Conservation (phyloP, 83 land plant genomes). For the Diphasiastrum complanatum region DNA sequence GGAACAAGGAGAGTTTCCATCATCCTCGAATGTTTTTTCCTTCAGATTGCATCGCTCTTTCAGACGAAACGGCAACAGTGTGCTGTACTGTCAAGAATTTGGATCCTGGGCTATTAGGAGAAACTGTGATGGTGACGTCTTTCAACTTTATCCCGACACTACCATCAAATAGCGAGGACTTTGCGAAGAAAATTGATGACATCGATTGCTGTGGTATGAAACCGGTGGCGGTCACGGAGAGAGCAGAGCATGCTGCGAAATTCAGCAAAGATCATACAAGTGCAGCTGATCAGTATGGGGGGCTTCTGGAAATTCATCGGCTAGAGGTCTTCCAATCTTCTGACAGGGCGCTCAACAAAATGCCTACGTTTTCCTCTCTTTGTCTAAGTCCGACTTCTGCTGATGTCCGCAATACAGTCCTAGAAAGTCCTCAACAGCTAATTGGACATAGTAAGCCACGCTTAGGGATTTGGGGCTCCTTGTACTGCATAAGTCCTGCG, state of each 20-base stretch:
- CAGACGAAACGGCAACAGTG: slow-evolving; percentile 14
- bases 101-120: slow-evolving; percentile 20
- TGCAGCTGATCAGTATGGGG: slow-evolving; percentile 6
- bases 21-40: too few species aligned
- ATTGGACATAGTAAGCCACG: slow-evolving; percentile 10
- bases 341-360: too few species aligned
- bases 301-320: slow-evolving; percentile 18
- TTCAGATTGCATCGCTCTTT: slow-evolving; percentile 20
- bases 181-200: neutral
- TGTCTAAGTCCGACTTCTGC: slow-evolving; percentile 29
- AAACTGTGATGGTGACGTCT: slow-evolving; percentile 11
- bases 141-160: too few species aligned
- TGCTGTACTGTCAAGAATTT: slow-evolving; percentile 17
- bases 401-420: slow-evolving; percentile 10
- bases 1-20: slow-evolving; percentile 12
- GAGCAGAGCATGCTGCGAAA: neutral
- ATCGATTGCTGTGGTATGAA: neutral
- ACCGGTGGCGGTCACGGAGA: neutral
- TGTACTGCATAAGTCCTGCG: slow-evolving; percentile 28
- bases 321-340: too few species aligned
- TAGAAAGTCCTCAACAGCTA: slow-evolving; percentile 24
- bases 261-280: neutral
- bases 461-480: slow-evolving; percentile 7
- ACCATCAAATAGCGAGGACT: too few species aligned
- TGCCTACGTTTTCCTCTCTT: slow-evolving; percentile 7